phyloP scores from a whole-genome alignment of 2,329 filamentous ascomycete genomes.

The Beauveria sp. region DNA sequence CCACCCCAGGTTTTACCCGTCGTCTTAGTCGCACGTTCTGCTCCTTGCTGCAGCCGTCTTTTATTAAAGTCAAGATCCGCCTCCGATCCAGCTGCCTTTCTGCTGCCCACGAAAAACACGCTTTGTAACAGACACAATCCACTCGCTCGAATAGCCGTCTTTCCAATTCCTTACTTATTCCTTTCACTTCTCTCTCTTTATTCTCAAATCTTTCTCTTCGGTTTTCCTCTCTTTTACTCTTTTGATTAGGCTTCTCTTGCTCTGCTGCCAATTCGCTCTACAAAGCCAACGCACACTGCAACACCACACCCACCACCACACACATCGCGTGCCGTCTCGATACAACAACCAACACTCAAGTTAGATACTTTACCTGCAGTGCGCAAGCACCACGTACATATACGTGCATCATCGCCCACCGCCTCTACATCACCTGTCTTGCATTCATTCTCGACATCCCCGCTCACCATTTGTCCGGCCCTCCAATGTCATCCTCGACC shows the following conservation, averaged over 20 bases:
- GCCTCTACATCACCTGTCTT: constrained; percentile 8
- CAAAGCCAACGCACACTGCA: background rate
- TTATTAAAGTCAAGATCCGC: constrained; percentile 4
- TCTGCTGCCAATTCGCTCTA: background rate
- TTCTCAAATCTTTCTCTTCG: background rate
- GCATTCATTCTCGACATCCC: constrained; percentile 10
- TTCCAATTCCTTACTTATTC: background rate
- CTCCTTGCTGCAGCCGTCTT: constrained; percentile 1
- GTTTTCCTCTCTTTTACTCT: background rate
- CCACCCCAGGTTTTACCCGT: constrained; percentile 3
- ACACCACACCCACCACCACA: background rate
- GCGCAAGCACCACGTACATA: constrained; percentile 3
- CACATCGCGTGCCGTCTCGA: background rate
- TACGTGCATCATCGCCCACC: background rate
- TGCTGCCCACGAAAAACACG: constrained; percentile 1
- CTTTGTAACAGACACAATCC: constrained; percentile 4
- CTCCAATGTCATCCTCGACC: constrained; percentile 11
- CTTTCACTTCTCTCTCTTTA: background rate
- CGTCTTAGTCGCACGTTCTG: background rate
- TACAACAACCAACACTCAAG: background rate
- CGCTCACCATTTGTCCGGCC: background rate
- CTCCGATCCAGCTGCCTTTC: constrained; percentile 4
- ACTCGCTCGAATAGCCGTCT: background rate
- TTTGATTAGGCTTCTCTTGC: no score
- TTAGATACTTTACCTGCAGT: constrained; percentile 6